These are phyloP conservation scores for Phytophthora megakarya DNA, from an alignment of 352 stramenopile genomes.

Conservation along the genomic window DNA sequence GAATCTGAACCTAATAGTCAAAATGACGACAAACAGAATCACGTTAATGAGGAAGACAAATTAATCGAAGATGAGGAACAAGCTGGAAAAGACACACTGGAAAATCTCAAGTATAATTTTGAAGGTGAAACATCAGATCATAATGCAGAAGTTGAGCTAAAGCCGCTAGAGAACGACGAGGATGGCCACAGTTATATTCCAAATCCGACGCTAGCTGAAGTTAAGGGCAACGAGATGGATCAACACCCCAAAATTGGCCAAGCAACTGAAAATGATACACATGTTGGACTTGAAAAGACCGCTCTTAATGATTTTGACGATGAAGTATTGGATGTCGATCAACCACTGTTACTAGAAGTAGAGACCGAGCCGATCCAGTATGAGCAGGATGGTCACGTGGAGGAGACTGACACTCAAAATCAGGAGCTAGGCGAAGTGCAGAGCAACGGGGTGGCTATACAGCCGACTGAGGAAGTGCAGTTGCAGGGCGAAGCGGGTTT, in stretches of 20 bases:
- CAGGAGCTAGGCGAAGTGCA: background rate
- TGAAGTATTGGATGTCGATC: background rate
- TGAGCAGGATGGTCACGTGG: background rate
- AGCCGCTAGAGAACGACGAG: background rate
- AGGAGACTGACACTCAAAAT: background rate
- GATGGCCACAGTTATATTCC: background rate
- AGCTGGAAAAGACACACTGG: background rate
- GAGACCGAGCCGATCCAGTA: background rate
- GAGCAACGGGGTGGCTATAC: background rate
- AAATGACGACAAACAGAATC: conserved; percentile 1
- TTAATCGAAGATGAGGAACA: background rate
- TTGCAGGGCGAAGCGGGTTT: background rate
- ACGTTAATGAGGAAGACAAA: background rate
- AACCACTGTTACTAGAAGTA: background rate
- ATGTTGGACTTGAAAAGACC: background rate
- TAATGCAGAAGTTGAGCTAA: background rate
- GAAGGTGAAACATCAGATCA: background rate
- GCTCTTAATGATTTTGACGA: background rate
- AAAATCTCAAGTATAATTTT: background rate
- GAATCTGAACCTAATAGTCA: background rate
- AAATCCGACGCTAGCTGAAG: background rate
- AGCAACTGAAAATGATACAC: background rate
- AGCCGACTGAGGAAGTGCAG: background rate
- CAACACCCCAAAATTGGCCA: background rate
- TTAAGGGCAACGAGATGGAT: background rate